A percentile compares a stretch with the other conserved stretches of the same genome.
Evolutionary conservation across 108 stramenopile species (phyloP).

Genomic region (Pseudonitzschia delicatissima): DNA sequence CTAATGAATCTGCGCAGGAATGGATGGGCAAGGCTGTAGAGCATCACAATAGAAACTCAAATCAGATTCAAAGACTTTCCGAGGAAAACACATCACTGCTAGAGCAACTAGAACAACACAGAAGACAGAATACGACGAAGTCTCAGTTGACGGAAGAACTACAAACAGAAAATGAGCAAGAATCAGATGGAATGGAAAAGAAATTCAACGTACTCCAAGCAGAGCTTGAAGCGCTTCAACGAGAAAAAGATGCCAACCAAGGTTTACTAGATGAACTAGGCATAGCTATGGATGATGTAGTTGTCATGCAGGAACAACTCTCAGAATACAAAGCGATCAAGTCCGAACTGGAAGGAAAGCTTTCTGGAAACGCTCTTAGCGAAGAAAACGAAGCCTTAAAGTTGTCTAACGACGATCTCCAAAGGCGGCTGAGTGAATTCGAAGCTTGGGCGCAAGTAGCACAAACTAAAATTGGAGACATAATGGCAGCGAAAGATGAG

Average conservation of each 20-base stretch:
- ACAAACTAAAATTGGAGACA: conserved; percentile 47
- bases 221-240: conserved; percentile 26
- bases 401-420: conserved; percentile 27
- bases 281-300: conserved; percentile 28
- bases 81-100: conserved; percentile 30
- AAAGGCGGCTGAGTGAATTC: conserved; percentile 47
- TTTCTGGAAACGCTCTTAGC: conserved; percentile 3
- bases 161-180: background rate
- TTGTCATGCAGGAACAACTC: conserved; percentile 25
- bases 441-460: conserved; percentile 55
- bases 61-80: conserved; percentile 37
- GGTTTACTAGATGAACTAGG: conserved; percentile 17
- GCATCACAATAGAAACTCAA: conserved; percentile 50
- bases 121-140: background rate
- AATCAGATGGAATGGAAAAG: conserved; percentile 9
- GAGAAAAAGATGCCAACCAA: conserved; percentile 21
- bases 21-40: conserved; percentile 79
- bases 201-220: conserved; percentile 7
- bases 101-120: conserved; percentile 11
- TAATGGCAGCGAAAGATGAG: conserved; percentile 33
- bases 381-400: conserved; percentile 17
- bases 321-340: background rate
- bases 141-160: background rate
- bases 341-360: conserved; percentile 9
- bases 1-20: conserved; percentile 68